A percentile compares a stretch with the other conserved stretches of the same genome.
Evolutionary conservation across 306 rosid species (phyloP).

Genomic region (Cicer yamashitae): DNA sequence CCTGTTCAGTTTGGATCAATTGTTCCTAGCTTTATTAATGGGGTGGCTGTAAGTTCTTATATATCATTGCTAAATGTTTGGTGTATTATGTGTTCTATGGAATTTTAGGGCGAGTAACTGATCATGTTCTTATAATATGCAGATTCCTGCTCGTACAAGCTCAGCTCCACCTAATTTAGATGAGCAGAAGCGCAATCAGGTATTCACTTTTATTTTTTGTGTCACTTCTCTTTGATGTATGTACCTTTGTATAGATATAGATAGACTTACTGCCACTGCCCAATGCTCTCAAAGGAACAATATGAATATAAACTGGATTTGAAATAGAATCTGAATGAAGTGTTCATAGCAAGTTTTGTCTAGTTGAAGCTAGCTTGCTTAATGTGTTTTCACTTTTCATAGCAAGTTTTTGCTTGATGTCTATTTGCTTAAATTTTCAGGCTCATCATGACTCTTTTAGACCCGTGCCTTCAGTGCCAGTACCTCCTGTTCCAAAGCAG

Average conservation of each 20-base stretch:
- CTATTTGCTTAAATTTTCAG: slow-evolving; percentile 55
- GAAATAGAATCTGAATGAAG: slow-evolving; percentile 23
- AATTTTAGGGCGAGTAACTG: slow-evolving; percentile 20
- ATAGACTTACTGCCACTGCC: slow-evolving; percentile 3
- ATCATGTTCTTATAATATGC: slow-evolving; percentile 46
- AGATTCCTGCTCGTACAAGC: slow-evolving; percentile 95
- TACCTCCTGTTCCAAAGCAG: slow-evolving; percentile 77
- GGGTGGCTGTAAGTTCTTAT: slow-evolving; percentile 64
- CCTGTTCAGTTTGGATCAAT: slow-evolving; percentile 91
- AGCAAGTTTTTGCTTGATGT: slow-evolving; percentile 26
- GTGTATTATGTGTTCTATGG: not conserved
- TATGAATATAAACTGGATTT: not conserved
- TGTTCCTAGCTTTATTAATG: slow-evolving; percentile 73
- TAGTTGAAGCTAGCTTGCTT: slow-evolving; percentile 31
- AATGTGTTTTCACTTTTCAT: slow-evolving; percentile 16
- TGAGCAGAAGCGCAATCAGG: slow-evolving; percentile 92
- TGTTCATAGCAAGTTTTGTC: not conserved
- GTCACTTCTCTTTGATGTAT: slow-evolving; percentile 17
- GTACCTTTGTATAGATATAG: slow-evolving; percentile 14
- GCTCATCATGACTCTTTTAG: slow-evolving; percentile 65
- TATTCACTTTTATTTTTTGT: slow-evolving; percentile 32
- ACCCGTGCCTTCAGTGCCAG: slow-evolving; percentile 63
- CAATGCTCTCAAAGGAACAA: not conserved
- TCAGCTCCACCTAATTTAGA: slow-evolving; percentile 98
- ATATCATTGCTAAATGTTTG: slow-evolving; percentile 28